These are phyloP conservation scores for Phanerochaete carnosa DNA, from an alignment of 768 basidiomycete genomes.

Conservation along the genomic window DNA sequence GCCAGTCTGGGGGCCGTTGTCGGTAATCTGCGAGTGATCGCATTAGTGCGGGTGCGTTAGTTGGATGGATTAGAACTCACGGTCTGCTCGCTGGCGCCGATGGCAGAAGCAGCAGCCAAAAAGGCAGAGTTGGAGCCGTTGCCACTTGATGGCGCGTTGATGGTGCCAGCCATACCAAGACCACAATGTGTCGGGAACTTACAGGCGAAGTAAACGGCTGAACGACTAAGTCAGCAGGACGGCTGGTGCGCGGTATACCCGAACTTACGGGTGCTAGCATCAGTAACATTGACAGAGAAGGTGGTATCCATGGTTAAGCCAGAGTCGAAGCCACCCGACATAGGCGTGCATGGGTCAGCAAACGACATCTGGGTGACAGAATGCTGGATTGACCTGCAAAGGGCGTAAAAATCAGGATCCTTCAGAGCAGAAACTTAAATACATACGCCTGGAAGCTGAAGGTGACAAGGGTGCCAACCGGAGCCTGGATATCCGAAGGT, in stretches of 20 bases:
- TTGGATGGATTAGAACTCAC: constrained; percentile 22
- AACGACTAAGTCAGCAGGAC: neutral
- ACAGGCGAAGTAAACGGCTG: constrained; percentile 56
- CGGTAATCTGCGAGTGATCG: constrained; percentile 12
- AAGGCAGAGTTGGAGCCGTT: constrained; percentile 37
- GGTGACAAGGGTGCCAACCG: constrained; percentile 42
- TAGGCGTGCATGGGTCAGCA: constrained; percentile 30
- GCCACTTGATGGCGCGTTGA: constrained; percentile 44
- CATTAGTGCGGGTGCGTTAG: neutral
- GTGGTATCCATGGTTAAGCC: constrained; percentile 34
- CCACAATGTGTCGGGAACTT: constrained; percentile 45
- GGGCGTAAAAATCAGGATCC: neutral
- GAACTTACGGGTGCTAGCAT: constrained; percentile 40
- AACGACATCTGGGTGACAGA: constrained; percentile 24
- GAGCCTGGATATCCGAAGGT: constrained; percentile 41
- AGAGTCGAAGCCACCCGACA: constrained; percentile 51
- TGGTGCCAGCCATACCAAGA: constrained; percentile 43
- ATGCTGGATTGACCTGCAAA: constrained; percentile 11
- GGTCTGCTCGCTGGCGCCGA: constrained; percentile 28
- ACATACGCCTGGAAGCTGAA: constrained; percentile 46
- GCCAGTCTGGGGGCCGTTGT: constrained; percentile 20
- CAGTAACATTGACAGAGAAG: constrained; percentile 45
- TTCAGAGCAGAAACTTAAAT: neutral
- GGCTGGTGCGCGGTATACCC: neutral
- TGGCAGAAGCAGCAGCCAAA: constrained; percentile 33